Conservation (phyloP, 176 grass and related monocot genomes). For the sorghum (Sorghum bicolor) region Sorghum_bicolor_NCBIv3 NC_012870.2:10757501-10758000, state of each 20-base stretch:
- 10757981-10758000: constrained; percentile 70
- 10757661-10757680: constrained; percentile 37
- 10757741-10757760: constrained; percentile 40
- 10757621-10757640: constrained; percentile 42
- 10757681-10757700: constrained; percentile 53
- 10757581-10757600: constrained; percentile 48
- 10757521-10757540: not conserved
- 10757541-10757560: not conserved
- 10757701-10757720: constrained; percentile 54
- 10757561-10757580: not conserved
- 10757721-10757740: constrained; percentile 40
- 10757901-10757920: constrained; percentile 25
- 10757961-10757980: constrained; percentile 55
- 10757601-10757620: constrained; percentile 14
- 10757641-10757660: constrained; percentile 17
- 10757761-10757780: not conserved
- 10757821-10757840: not conserved
- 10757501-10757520: no score
- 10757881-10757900: constrained; percentile 58
- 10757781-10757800: constrained; percentile 16
- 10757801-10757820: not conserved
- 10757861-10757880: constrained; percentile 13
- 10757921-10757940: constrained; percentile 46
- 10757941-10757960: constrained; percentile 44
- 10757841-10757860: not conserved